Evolutionary conservation across 352 stramenopile genomes (phyloP).

Genomic region (Globisporangium nunn): DNA sequence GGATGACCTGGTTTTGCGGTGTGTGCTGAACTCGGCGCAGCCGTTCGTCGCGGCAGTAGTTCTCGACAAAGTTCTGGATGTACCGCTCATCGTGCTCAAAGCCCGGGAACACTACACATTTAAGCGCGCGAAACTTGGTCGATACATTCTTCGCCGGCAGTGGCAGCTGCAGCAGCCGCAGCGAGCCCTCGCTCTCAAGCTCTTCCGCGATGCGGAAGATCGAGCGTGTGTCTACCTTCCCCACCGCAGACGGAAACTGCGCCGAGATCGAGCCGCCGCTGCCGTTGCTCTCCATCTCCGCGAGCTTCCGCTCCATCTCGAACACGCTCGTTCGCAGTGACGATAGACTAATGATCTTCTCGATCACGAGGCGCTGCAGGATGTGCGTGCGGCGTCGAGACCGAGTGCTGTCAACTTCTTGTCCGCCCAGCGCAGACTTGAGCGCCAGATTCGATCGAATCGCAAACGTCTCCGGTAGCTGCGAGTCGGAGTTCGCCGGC

Average conservation of each 20-base stretch:
- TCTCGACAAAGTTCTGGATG: constrained; percentile 66
- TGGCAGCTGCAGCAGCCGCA: constrained; percentile 55
- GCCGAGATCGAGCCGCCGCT: neutral
- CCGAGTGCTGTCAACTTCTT: constrained; percentile 55
- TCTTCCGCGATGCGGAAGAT: constrained; percentile 64
- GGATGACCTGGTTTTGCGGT: constrained; percentile 47
- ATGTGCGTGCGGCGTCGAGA: constrained; percentile 55
- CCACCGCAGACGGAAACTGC: constrained; percentile 21
- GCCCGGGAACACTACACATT: constrained; percentile 54
- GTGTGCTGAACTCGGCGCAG: constrained; percentile 56
- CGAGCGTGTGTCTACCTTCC: constrained; percentile 62
- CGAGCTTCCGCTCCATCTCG: constrained; percentile 45
- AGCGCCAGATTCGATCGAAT: neutral
- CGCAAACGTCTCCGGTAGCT: neutral
- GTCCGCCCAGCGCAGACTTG: constrained; percentile 46
- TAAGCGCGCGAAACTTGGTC: constrained; percentile 67
- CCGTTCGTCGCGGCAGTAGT: constrained; percentile 75
- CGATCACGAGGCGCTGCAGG: constrained; percentile 40
- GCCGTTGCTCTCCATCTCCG: constrained; percentile 2
- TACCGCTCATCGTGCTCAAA: constrained; percentile 67
- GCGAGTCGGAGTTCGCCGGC: neutral
- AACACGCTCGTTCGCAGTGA: constrained; percentile 75
- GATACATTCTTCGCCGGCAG: constrained; percentile 70
- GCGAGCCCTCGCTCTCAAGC: constrained; percentile 38
- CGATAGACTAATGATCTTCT: constrained; percentile 77